These are phyloP conservation scores for Mucor racemosus DNA, from an alignment of 371 early-diverging fungal species.

Conservation along the genomic window DNA sequence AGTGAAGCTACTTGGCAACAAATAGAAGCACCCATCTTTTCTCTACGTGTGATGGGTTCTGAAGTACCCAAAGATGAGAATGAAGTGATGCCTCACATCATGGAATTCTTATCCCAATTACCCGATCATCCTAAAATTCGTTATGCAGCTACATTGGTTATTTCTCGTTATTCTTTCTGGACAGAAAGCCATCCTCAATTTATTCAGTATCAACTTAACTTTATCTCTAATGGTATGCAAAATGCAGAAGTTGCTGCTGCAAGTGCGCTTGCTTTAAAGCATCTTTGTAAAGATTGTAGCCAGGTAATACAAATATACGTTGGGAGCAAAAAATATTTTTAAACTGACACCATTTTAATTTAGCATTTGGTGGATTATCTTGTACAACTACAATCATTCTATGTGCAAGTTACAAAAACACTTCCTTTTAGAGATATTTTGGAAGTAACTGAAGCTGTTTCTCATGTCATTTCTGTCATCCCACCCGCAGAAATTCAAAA, in stretches of 20 bases:
- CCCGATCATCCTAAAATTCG: conserved; percentile 91
- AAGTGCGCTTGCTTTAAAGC: conserved; percentile 83
- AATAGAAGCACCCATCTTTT: conserved; percentile 93
- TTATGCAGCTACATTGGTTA: conserved; percentile 94
- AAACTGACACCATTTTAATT: neutral
- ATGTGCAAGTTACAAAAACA: conserved; percentile 64
- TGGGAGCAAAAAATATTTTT: neutral
- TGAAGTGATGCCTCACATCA: conserved; percentile 83
- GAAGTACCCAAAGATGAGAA: conserved; percentile 74
- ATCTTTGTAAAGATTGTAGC: conserved; percentile 89
- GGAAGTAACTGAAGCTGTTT: conserved; percentile 89
- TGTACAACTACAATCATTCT: conserved; percentile 79
- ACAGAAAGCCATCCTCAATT: conserved; percentile 86
- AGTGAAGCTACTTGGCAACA: conserved; percentile 80
- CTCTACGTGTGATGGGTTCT: conserved; percentile 91
- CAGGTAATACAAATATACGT: conserved; percentile 52
- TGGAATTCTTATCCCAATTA: conserved; percentile 83
- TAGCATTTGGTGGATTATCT: conserved; percentile 74
- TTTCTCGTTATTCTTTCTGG: conserved; percentile 95
- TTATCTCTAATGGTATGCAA: conserved; percentile 86
- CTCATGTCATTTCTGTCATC: conserved; percentile 82
- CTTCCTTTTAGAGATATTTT: conserved; percentile 73
- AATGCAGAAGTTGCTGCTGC: conserved; percentile 88
- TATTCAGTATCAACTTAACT: conserved; percentile 87
- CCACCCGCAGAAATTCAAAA: conserved; percentile 64